Evolutionary conservation across 306 rosid species (phyloP).

Genomic region (Pachyrhizus erosus): DNA sequence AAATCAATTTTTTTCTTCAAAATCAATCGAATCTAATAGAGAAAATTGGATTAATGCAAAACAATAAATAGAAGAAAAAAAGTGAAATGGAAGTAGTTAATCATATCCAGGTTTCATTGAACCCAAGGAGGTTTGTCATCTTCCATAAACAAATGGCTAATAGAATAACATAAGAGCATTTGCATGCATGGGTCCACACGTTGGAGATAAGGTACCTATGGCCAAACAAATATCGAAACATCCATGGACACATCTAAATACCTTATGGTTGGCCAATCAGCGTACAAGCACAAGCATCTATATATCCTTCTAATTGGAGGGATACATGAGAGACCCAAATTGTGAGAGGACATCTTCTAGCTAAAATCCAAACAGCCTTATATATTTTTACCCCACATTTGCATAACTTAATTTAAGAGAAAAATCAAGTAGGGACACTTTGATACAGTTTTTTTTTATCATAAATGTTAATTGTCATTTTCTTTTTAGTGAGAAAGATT

Average conservation of each 20-base stretch:
- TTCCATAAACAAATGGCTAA: neutral
- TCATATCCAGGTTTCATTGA: neutral
- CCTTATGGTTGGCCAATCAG: neutral
- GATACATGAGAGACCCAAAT: neutral
- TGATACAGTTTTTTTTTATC: no score
- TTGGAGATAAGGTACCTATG: neutral
- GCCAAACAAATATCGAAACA: neutral
- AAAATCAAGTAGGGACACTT: no score
- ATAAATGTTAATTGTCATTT: no score
- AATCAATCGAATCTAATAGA: no score
- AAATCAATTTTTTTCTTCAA: no score
- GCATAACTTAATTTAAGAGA: no score
- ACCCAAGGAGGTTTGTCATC: neutral
- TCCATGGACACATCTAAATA: neutral
- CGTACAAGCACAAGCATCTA: neutral
- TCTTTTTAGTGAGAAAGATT: no score
- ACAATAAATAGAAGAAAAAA: no score
- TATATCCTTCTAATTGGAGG: neutral
- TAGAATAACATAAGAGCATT: neutral
- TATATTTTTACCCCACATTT: no score
- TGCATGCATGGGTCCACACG: neutral
- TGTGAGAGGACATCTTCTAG: neutral
- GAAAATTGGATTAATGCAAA: no score
- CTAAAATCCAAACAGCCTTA: neutral
- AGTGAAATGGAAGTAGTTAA: no score